Evolutionary conservation across 208 protist species (phyloP), one percentile per base, ranked within the genome.

Genomic region (Acanthamoeba sp.): DNA sequence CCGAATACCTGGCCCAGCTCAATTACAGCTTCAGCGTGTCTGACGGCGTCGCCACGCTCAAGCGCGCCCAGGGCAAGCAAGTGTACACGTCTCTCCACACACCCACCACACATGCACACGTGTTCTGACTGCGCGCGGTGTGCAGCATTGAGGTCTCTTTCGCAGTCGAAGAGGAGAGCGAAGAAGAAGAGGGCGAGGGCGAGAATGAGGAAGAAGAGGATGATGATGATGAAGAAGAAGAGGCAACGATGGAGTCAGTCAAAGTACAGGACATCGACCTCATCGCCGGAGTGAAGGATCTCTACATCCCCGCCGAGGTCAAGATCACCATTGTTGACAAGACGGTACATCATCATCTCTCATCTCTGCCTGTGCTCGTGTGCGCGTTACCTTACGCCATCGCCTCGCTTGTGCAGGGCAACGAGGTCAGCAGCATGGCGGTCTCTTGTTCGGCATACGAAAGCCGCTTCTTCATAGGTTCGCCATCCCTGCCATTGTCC

Each of bases 41-140:
- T 20, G 73, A 84, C 40, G 73, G 40, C n/a, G 73, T 84, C 16
- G 73, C 40, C 73, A 84, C 73, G 27, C 73, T 84, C 73, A 84
- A 84, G 73, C 73, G 73, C 27, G 32, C 73, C 29, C 40, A 84
- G 42, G 73, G 73, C 73, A 84, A 84, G 24, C 73, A 84, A 16
- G 38, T 32, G 73, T 84, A 84, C 73, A 24, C 36, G 52, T 14
- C 1, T 0, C 73, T 24, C 38, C 27, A 38, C 42, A 45, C 1
- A 2, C 1, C 1, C 1, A 52, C 48, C 48, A 52, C 1, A 2
- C 1, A 2, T 0, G 20, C 48, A 52, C 48, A 52, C 1, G 0
- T 57, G 29, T 84, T 0, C 38, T 4, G 16, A 27, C 14, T 12
- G 16, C 34, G 24, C 27, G 55, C 22, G 22, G 7, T 48, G 24